Percentiles rank a stretch among this genome's conserved stretches.
Evolutionary conservation across 2,329 filamentous ascomycete genomes (phyloP).

Genomic region (Periconia sp.): DNA sequence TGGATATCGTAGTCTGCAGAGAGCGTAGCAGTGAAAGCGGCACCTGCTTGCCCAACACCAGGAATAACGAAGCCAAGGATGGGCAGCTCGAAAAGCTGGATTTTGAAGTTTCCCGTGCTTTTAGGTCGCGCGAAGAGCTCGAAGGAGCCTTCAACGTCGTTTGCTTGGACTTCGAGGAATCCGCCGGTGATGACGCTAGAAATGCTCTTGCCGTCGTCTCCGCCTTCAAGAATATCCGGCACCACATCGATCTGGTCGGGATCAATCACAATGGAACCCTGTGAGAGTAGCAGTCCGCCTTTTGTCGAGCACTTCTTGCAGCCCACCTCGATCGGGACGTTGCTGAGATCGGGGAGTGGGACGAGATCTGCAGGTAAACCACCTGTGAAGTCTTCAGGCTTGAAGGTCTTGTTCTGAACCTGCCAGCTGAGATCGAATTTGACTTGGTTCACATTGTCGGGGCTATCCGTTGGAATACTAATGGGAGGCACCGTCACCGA

Average conservation of each 20-base stretch:
- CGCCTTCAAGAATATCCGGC: conserved; percentile 29
- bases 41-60: conserved; percentile 43
- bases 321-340: conserved; percentile 35
- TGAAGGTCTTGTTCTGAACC: conserved; percentile 32
- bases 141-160: conserved; percentile 38
- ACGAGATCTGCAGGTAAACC: conserved; percentile 17
- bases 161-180: conserved; percentile 39
- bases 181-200: conserved; percentile 36
- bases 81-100: conserved; percentile 31
- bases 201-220: conserved; percentile 30
- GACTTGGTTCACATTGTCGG: conserved; percentile 24
- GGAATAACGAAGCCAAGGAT: conserved; percentile 42
- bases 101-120: conserved; percentile 25
- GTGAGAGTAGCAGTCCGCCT: conserved; percentile 37
- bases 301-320: conserved; percentile 45
- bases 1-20: conserved; percentile 32
- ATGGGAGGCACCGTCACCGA: conserved; percentile 4
- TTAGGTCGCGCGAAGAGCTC: conserved; percentile 40
- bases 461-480: conserved; percentile 26
- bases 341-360: conserved; percentile 19
- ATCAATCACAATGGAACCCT: conserved; percentile 38
- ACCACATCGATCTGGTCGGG: conserved; percentile 28
- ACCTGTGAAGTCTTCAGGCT: conserved; percentile 20
- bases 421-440: conserved; percentile 30
- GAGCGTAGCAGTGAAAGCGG: conserved; percentile 39